These are phyloP conservation scores for Beauveria scarabaeidicola DNA, from an alignment of 2,329 filamentous ascomycete species.

Conservation along the genomic window DNA sequence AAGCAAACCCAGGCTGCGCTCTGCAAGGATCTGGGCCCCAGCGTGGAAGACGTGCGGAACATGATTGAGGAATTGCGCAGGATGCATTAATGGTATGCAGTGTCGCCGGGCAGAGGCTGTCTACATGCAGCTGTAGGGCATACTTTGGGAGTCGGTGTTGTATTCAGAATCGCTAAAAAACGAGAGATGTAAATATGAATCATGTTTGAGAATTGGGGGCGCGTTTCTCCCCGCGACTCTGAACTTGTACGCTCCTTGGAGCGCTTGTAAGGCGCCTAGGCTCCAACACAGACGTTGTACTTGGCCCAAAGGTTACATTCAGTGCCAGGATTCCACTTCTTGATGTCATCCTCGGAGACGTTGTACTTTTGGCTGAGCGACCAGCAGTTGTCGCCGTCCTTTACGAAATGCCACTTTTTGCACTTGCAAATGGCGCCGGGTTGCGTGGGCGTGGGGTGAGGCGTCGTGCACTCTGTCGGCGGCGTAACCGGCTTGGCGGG, in stretches of 20 bases:
- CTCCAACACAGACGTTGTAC: conserved; percentile 5
- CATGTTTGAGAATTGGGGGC: too few relatives aligned
- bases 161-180: not conserved
- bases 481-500: not conserved
- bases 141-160: not conserved
- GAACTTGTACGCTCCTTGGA: not conserved
- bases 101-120: not conserved
- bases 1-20: conserved; percentile 47
- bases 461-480: not conserved
- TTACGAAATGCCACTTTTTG: not conserved
- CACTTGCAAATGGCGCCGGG: not conserved
- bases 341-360: not conserved
- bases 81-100: conserved; percentile 39
- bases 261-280: not conserved
- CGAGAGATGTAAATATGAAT: not conserved
- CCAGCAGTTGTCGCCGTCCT: not conserved
- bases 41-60: conserved; percentile 54
- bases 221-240: too few relatives aligned
- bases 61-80: conserved; percentile 54
- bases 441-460: not conserved
- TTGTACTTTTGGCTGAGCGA: not conserved
- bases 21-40: conserved; percentile 48
- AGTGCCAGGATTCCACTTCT: not conserved
- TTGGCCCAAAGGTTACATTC: not conserved
- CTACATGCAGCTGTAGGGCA: not conserved